Evolutionary conservation across 2,329 filamentous ascomycete species (phyloP).

Genomic region (Sporothrix brunneoviolacea): DNA sequence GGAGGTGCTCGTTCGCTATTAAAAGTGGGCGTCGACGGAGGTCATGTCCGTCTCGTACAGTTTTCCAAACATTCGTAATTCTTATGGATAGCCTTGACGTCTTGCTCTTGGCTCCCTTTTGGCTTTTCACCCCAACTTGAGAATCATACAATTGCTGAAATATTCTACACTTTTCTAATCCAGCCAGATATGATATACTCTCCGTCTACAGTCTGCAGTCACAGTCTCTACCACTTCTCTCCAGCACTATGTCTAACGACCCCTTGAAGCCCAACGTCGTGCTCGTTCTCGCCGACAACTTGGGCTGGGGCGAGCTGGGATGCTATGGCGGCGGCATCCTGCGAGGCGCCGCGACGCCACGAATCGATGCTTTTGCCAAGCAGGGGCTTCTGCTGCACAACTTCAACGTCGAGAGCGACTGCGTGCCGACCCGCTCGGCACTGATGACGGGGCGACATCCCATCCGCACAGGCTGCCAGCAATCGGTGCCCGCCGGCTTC

Average conservation of each 20-base stretch:
- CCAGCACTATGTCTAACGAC: slow-evolving; percentile 19
- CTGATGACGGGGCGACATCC: slow-evolving; percentile 31
- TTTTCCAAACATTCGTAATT: background rate
- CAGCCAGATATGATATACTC: too few relatives aligned
- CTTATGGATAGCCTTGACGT: too few relatives aligned
- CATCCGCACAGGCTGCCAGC: slow-evolving; percentile 29
- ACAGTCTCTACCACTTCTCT: background rate
- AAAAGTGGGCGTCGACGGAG: background rate
- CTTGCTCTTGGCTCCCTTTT: too few relatives aligned
- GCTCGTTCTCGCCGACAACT: slow-evolving; percentile 31
- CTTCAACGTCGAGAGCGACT: slow-evolving; percentile 33
- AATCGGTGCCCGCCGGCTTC: slow-evolving; percentile 28
- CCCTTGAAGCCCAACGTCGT: slow-evolving; percentile 25
- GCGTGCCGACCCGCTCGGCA: slow-evolving; percentile 29
- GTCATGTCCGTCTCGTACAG: background rate
- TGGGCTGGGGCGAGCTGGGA: slow-evolving; percentile 32
- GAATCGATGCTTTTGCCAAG: slow-evolving; percentile 28
- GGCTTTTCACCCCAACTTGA: too few relatives aligned
- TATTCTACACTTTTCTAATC: too few relatives aligned
- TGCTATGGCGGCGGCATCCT: slow-evolving; percentile 28
- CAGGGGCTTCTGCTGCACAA: slow-evolving; percentile 29
- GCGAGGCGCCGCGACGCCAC: slow-evolving; percentile 28
- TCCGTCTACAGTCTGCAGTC: background rate
- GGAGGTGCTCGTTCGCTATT: too few relatives aligned
- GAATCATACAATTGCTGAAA: background rate